Evolutionary conservation across 371 early-diverging fungal species (phyloP), one percentile per base, ranked within the genome.

Genomic region (Thermomucor indicae-seudaticae): DNA sequence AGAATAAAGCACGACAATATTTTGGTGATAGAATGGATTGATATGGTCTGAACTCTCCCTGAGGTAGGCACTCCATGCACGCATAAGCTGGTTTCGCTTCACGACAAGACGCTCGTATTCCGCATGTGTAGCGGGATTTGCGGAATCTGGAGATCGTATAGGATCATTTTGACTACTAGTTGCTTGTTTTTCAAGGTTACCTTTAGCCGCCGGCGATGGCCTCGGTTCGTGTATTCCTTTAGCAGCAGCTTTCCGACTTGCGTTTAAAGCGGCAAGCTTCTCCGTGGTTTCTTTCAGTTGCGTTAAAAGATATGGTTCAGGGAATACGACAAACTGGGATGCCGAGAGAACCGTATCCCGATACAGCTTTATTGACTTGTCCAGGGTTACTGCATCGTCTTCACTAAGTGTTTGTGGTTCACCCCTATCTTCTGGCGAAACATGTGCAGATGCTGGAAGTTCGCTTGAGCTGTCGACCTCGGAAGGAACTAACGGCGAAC

Each of bases 251-350:
- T 47, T 60, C 25, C 43, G 53, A 24, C 48, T 32, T 7, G 58
- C 46, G 14, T 55, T 49, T 4, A 70, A 37, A 8, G 40, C 14
- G 4, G 60, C 55, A n/a, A 73, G 30, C 22, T 62, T 73, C 29
- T 65, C 68, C 19, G 86, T 90, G 6, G 81, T 84, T 10, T 84
- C 79, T 22, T 83, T 81, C 61, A 91, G 71, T 22, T 75, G 65
- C 11, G 72, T 65, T 38, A 96, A 64, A 12, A 92, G 57, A 62
- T 89, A 93, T 2, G 97, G 97, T 4, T 86, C 85, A 4, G 92
- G 86, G 46, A 92, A 90, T 8, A 64, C 63, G 12, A 96, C 92
- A 62, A 83, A 81, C 2, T 93, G 93, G 0, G 95, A 94, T 4
- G 85, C 86, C 0, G 95, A 95, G 11, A 96, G 62, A 16, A 91